Evolutionary conservation across 768 basidiomycete genomes (phyloP), one percentile per base, ranked within the genome.

Genomic region (Suillus discolor): DNA sequence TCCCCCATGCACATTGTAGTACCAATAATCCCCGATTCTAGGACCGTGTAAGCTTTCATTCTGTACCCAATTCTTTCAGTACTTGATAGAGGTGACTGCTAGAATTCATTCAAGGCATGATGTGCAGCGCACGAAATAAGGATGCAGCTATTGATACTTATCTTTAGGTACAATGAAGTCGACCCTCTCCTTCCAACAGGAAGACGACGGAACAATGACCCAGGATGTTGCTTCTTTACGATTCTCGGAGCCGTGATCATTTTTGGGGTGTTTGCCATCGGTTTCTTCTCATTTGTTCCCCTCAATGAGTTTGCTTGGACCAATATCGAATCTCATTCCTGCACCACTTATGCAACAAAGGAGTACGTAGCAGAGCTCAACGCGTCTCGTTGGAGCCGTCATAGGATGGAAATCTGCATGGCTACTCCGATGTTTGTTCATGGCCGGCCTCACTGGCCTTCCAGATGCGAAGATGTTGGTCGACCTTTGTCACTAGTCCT

Each of bases 291-390:
- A 0, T 25, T 53, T 38, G 13, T n/a, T 25, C 18, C 15, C 12
- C 53, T 63, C 39, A 38, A 62, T 18, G 51, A 62, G 4, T 9
- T 28, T 72, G 41, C 42, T 75, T 72, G 73, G 70, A 49, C 3
- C 11, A 44, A 6, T 57, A 25, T 76, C 2, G 61, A 68, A 18
- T 47, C 65, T 9, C 69, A 72, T 55, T 39, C 41, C 20, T 79
- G 78, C 64, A 71, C 63, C 31, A 71, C 72, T 0, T 77, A 74
- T 61, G 74, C 67, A 0, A 72, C 73, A 3, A 70, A 74, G 53
- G 70, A 71, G 49, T 78, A 79, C 38, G 70, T 72, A 1, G 78
- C 78, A 0, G 64, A 65, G 6, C 64, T 79, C 3, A 69, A 68
- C 59, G 77, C 77, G 47, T 54, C 78, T n/a, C 77, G 76, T 5